phyloP scores from a whole-genome alignment of 2,329 filamentous ascomycete genomes.

The Fusarium udum region DNA sequence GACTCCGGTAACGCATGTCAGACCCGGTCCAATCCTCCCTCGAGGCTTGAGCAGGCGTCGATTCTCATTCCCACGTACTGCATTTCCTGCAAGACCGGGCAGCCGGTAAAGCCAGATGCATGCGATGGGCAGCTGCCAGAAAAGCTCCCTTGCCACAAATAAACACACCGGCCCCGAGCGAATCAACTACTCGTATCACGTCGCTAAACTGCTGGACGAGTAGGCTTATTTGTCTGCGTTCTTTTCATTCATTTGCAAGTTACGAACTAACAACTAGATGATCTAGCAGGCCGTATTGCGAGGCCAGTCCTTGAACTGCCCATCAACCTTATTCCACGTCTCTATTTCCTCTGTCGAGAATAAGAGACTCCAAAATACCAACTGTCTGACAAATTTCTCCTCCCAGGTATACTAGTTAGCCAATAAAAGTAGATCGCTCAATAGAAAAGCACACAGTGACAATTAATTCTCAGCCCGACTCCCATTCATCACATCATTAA shows the following conservation, averaged over 20 bases:
- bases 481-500: slow-evolving; percentile 24
- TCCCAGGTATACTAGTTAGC: slow-evolving; percentile 16
- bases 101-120: not conserved
- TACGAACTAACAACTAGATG: slow-evolving; percentile 8
- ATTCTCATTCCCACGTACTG: not conserved
- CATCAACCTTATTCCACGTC: slow-evolving; percentile 8
- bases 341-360: not conserved
- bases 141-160: not conserved
- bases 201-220: not conserved
- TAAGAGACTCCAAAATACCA: slow-evolving; percentile 4
- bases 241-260: not conserved
- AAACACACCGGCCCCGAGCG: no score
- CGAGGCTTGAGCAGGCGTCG: not conserved
- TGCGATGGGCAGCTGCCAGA: not conserved
- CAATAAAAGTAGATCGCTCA: slow-evolving; percentile 24
- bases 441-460: not conserved
- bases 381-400: not conserved
- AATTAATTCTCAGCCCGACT: not conserved
- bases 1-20: slow-evolving; percentile 14
- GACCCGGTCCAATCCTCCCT: slow-evolving; percentile 6
- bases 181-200: not conserved
- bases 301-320: slow-evolving; percentile 8
- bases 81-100: not conserved
- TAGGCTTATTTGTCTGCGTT: not conserved
- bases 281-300: slow-evolving; percentile 6